Percentiles rank a stretch among this genome's conserved stretches.
These are phyloP conservation scores for Aspergillus fumigatus DNA, from an alignment of 2,329 filamentous ascomycete genomes.

Conservation along the genomic window DNA sequence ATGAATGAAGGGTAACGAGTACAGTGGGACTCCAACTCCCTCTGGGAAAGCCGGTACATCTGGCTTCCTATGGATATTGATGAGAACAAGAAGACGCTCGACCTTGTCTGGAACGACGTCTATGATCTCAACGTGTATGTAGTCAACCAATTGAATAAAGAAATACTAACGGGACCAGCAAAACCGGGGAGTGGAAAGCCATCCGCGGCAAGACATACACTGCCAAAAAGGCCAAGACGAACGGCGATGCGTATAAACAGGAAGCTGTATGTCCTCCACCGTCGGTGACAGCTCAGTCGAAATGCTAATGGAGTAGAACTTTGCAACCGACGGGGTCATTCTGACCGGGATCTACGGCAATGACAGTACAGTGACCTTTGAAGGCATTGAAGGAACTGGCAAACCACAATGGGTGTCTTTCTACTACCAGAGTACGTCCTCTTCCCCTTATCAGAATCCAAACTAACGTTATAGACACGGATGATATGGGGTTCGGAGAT, in stretches of 20 bases:
- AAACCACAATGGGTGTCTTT: conserved; percentile 55
- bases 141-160: not conserved
- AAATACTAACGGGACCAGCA: conserved; percentile 7
- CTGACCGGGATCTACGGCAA: conserved; percentile 53
- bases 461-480: conserved; percentile 13
- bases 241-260: conserved; percentile 50
- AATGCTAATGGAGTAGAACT: conserved; percentile 29
- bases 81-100: conserved; percentile 48
- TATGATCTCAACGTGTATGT: conserved; percentile 50
- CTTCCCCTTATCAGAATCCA: accelerated
- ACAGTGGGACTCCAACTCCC: conserved; percentile 52
- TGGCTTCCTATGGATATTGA: conserved; percentile 54
- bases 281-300: not conserved
- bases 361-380: conserved; percentile 51
- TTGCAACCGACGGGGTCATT: conserved; percentile 46
- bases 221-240: conserved; percentile 42
- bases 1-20: not conserved
- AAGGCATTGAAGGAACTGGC: conserved; percentile 46
- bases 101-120: conserved; percentile 52
- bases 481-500: conserved; percentile 24
- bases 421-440: conserved; percentile 47
- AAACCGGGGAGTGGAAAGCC: conserved; percentile 46
- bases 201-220: conserved; percentile 48
- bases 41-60: conserved; percentile 56
- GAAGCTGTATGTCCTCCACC: conserved; percentile 38